phyloP scores from a whole-genome alignment of 495 filamentous ascomycete genomes.

The Sabuloglossum arenarium region DNA sequence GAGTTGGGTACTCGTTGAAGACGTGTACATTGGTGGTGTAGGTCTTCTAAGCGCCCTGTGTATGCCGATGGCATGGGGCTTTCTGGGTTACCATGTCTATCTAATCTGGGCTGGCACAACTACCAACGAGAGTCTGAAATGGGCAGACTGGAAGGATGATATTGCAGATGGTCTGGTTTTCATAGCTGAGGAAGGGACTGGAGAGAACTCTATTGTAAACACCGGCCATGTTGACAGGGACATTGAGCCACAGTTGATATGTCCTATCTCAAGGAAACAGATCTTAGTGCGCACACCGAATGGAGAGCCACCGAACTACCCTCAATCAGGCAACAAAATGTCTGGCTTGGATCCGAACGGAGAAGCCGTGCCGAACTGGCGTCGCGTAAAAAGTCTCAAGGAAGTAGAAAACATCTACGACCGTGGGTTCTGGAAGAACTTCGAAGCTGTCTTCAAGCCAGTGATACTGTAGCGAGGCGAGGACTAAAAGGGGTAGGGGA shows the following conservation, averaged over 20 bases:
- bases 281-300: constrained; percentile 10
- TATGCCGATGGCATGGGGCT: constrained; percentile 1
- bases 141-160: constrained; percentile 6
- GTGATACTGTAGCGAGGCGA: not conserved
- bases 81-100: constrained; percentile 6
- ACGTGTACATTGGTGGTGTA: constrained; percentile 3
- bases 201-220: not conserved
- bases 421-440: constrained; percentile 15
- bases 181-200: not conserved
- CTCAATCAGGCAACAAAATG: not conserved
- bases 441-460: constrained; percentile 9
- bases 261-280: constrained; percentile 12
- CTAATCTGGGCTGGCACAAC: constrained; percentile 6
- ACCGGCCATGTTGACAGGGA: not conserved
- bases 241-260: constrained; percentile 6
- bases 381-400: constrained; percentile 9
- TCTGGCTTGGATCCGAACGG: not conserved
- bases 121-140: constrained; percentile 7
- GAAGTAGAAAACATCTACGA: constrained; percentile 16
- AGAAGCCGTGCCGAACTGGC: constrained; percentile 5
- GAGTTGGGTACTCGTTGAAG: not conserved
- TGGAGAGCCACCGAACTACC: constrained; percentile 7
- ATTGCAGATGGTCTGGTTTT: constrained; percentile 4
- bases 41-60: constrained; percentile 3
- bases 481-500: not conserved